Base-by-base conservation (phyloP, 495 filamentous ascomycete species). In the Sphaerosporella brunnea region DNA sequence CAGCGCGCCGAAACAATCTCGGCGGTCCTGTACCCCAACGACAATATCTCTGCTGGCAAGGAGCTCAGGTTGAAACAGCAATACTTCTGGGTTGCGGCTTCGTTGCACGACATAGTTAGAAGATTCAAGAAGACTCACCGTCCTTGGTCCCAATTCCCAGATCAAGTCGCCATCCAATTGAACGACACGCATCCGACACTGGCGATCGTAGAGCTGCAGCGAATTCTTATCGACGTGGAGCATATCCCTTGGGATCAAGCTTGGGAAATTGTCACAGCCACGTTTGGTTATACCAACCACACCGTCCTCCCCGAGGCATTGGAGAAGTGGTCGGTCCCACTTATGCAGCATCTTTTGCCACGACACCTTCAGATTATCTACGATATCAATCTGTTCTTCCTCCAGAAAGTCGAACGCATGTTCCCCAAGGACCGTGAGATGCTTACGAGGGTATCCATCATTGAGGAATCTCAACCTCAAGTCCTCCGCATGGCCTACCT, bases 41-140 rank as follows among this genome's bases (percentile, higher is more conserved):
- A 97, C 62, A 96, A 93, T 62, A 73, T 97, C 23, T 88, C 94
- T 47, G 79, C 83, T 51, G 90, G 90, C 44, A 97, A 97, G 65
- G 90, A 97, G 66, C 79, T 97, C 47, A 81, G 90, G 45, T 68
- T 97, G 59, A 97, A 96, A 72, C 90, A 97, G 62, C 90, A 97
- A 64, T 97, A 97, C 71, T 97, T 97, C 69, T 97, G 90, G 90
- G 93, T 93, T 65, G 87, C 90, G 42, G 90, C 90, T 4, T 96
- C 92, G 13, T 69, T 97, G 4, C 84, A 78, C 60, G 90, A 97
- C 57, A 96, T 97, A 66, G 79, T 97, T 42, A 82, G 90, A 20
- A 77, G 90, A 36, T 97, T 96, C 74, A 96, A 95, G 71, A 97
- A 97, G 72, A 77, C 84, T 18, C 85, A 82, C 65, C 75, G 88